These are phyloP conservation scores for Sporothrix pseudoabietina DNA, from an alignment of 2,329 filamentous ascomycete genomes.

Conservation along the genomic window DNA sequence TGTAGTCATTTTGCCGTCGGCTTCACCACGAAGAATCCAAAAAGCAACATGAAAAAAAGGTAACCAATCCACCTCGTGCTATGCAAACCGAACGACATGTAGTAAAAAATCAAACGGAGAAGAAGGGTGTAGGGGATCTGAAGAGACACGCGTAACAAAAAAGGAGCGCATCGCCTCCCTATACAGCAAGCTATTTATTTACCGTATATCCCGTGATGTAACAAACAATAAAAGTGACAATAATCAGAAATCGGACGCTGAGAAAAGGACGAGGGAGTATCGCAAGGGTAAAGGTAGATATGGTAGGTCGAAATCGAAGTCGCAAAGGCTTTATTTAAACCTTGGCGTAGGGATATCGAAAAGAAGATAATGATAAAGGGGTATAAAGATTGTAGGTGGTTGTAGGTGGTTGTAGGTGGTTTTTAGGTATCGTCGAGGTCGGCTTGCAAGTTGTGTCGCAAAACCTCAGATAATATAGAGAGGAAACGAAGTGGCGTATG, in stretches of 20 bases:
- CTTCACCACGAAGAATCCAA: conserved; percentile 13
- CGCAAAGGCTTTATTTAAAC: neutral
- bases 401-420: neutral
- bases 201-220: conserved; percentile 11
- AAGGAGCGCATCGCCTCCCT: neutral
- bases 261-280: neutral
- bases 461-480: neutral
- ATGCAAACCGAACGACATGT: conserved; percentile 25
- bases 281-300: neutral
- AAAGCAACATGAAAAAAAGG: conserved; percentile 10
- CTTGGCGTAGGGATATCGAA: neutral
- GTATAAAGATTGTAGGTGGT: neutral
- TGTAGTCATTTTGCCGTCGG: conserved; percentile 6
- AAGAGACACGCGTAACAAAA: neutral
- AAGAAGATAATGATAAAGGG: neutral
- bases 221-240: conserved; percentile 6
- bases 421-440: neutral
- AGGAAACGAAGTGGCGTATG: neutral
- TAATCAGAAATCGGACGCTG: neutral
- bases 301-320: neutral
- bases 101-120: neutral
- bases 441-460: neutral
- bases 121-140: neutral
- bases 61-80: conserved; percentile 25
- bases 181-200: conserved; percentile 21